Percentiles rank a stretch among this genome's conserved stretches.
Conservation (phyloP, 139 green algal species). For the Chlorella sp. region DNA sequence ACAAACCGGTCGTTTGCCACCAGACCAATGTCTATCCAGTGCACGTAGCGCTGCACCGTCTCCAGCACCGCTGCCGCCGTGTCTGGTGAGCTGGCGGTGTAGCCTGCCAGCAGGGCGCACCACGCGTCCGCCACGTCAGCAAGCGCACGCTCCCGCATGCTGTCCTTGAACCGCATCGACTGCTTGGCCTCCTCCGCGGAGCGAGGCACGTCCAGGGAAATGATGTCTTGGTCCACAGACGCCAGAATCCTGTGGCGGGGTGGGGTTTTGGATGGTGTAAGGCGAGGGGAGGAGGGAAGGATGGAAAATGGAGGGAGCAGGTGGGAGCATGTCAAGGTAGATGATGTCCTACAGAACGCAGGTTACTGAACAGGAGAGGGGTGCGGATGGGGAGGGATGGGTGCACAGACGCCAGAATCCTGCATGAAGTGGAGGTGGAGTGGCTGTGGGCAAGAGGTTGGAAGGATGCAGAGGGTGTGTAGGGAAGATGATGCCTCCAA, state of each 20-base stretch:
- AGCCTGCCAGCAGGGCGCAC: slow-evolving; percentile 53
- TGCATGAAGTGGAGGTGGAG: too few species aligned
- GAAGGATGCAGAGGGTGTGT: too few species aligned
- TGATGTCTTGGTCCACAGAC: slow-evolving; percentile 92
- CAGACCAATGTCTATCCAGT: slow-evolving; percentile 95
- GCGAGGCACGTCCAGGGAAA: slow-evolving; percentile 88
- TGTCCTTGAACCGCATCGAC: slow-evolving; percentile 94
- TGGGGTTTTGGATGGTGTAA: background rate
- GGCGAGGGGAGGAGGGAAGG: too few species aligned
- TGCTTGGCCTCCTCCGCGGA: slow-evolving; percentile 74
- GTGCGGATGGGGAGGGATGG: too few species aligned
- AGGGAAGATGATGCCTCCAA: too few species aligned
- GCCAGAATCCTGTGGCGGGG: slow-evolving; percentile 72
- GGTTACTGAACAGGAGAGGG: background rate
- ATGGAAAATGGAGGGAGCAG: too few species aligned
- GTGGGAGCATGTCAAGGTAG: background rate
- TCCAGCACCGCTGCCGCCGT: slow-evolving; percentile 74
- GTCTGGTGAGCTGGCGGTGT: slow-evolving; percentile 53
- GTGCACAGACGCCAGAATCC: too few species aligned
- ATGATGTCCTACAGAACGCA: background rate
- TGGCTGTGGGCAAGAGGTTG: too few species aligned
- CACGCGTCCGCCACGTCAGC: slow-evolving; percentile 78
- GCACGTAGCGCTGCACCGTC: slow-evolving; percentile 81
- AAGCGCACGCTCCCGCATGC: slow-evolving; percentile 92
- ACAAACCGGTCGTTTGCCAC: slow-evolving; percentile 89